Evolutionary conservation across 441 rosid species (phyloP), one percentile per base, ranked within the genome.

Genomic region (Pelargonium fulgidum): DNA sequence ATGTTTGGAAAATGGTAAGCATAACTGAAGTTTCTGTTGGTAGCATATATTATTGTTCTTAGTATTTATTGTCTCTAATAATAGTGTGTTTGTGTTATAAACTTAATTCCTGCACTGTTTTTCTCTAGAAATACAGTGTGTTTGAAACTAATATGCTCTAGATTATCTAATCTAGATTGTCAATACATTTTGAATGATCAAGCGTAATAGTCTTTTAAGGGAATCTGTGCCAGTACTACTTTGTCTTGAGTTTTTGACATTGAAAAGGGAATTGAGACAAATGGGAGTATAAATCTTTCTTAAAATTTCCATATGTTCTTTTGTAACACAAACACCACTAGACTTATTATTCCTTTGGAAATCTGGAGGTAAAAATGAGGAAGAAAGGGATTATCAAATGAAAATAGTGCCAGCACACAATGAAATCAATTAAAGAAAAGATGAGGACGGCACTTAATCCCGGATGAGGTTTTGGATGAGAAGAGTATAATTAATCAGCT

Each of bases 1-100:
- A 67, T 92, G 96, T 80, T 75, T 79, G 81, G 85, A 85, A 78
- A 94, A 94, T 83, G 98, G 99, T 94, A 80, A 89, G 91, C 71
- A 69, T 68, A 73, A 59, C 26, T 10, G 11, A 66, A 59, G 29
- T 59, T 61, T 61, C 41, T 24, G 16, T 24, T 24, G 64, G 13
- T 61, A 26, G 26, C 64, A 11, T 4, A 24, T 61, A 61, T 26
- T 12, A 61, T 24, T 61, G 14, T 36, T 24, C 41, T 61, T 61
- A 11, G 8, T 12, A 24, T 61, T 24, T 16, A 16, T 17, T 1
- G 61, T 24, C 13, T 61, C 8, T 17, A 6, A 22, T 61, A 36
- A 10, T 12, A 26, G 54, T 48, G 54, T 13, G 0, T 13, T 48
- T 16, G 54, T 10, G 41, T 33, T 33, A 47, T 47, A 11, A 11